Conservation (phyloP, 2,329 filamentous ascomycete species). For the Eutypa lata region DNA sequence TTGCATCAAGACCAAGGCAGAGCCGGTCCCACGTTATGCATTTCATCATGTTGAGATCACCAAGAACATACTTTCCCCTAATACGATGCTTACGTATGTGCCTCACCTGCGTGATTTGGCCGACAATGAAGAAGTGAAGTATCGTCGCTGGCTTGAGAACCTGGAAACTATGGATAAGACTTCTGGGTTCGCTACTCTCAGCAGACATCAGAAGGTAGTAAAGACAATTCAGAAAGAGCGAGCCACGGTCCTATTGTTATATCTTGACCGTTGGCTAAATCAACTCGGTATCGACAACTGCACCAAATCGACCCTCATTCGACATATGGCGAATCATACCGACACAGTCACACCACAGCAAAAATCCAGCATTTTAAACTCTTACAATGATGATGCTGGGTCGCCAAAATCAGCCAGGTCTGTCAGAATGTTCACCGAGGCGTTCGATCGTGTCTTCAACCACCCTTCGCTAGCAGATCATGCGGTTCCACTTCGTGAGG, state of each 20-base stretch:
- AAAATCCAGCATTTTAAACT: slow-evolving; percentile 49
- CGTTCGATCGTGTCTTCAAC: slow-evolving; percentile 55
- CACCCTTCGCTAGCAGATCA: slow-evolving; percentile 30
- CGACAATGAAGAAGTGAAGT: slow-evolving; percentile 53
- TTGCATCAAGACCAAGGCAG: slow-evolving; percentile 47
- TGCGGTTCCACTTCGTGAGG: slow-evolving; percentile 47
- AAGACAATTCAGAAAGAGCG: slow-evolving; percentile 50
- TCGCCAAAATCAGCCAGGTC: slow-evolving; percentile 40
- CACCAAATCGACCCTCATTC: slow-evolving; percentile 50
- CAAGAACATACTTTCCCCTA: slow-evolving; percentile 58
- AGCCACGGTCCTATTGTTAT: slow-evolving; percentile 48
- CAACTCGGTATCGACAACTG: slow-evolving; percentile 48
- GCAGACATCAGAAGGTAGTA: slow-evolving; percentile 47
- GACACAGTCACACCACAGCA: slow-evolving; percentile 52
- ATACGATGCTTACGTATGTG: slow-evolving; percentile 59
- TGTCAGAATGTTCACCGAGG: slow-evolving; percentile 51
- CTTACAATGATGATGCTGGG: slow-evolving; percentile 39
- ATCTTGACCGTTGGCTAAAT: slow-evolving; percentile 53
- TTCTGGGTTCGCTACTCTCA: slow-evolving; percentile 54
- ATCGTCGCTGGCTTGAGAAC: slow-evolving; percentile 55
- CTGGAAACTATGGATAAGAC: slow-evolving; percentile 56
- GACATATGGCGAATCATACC: slow-evolving; percentile 47
- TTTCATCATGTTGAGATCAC: slow-evolving; percentile 60
- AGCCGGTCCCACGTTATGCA: slow-evolving; percentile 54
- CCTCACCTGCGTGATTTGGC: slow-evolving; percentile 57